phyloP scores from a whole-genome alignment of 2,329 filamentous ascomycete genomes.

The Colletotrichum sp. region DNA sequence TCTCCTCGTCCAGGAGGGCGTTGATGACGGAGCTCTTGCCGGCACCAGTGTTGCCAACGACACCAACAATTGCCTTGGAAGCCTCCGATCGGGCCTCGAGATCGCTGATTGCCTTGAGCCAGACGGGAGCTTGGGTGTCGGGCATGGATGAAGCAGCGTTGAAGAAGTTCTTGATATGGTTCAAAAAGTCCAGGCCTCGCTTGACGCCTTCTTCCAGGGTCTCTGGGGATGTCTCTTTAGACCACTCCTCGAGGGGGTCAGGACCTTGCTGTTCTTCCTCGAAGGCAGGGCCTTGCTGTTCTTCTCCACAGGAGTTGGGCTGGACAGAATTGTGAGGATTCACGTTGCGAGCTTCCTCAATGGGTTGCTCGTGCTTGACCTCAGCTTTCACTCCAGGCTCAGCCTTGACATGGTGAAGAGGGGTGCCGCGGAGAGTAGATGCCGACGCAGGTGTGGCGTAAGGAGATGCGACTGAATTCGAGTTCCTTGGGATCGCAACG shows the following conservation, averaged over 20 bases:
- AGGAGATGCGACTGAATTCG: not conserved
- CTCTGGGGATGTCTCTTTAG: not conserved
- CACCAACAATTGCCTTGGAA: slow-evolving; percentile 51
- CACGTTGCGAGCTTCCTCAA: too few species aligned
- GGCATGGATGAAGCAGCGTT: not conserved
- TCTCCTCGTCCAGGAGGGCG: slow-evolving; percentile 66
- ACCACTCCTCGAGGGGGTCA: not conserved
- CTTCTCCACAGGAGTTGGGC: too few species aligned
- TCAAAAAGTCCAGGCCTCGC: slow-evolving; percentile 3
- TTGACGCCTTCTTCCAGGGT: not conserved
- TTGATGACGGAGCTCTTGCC: slow-evolving; percentile 71
- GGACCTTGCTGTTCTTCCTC: not conserved
- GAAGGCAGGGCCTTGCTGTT: too few species aligned
- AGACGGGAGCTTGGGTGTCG: not conserved
- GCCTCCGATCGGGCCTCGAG: slow-evolving; percentile 35
- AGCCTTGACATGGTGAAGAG: not conserved
- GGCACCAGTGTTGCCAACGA: slow-evolving; percentile 66
- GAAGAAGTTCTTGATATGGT: not conserved
- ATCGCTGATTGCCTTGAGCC: slow-evolving; percentile 5
- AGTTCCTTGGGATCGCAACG: not conserved
- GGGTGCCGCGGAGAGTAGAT: not conserved
- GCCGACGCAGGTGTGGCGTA: not conserved
- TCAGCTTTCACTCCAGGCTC: not conserved
- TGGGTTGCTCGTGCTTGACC: not conserved
- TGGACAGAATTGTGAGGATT: too few species aligned